Evolutionary conservation across 208 protist genomes (phyloP), one percentile per base, ranked within the genome.

Genomic region (Balamuthia mandrillaris): DNA sequence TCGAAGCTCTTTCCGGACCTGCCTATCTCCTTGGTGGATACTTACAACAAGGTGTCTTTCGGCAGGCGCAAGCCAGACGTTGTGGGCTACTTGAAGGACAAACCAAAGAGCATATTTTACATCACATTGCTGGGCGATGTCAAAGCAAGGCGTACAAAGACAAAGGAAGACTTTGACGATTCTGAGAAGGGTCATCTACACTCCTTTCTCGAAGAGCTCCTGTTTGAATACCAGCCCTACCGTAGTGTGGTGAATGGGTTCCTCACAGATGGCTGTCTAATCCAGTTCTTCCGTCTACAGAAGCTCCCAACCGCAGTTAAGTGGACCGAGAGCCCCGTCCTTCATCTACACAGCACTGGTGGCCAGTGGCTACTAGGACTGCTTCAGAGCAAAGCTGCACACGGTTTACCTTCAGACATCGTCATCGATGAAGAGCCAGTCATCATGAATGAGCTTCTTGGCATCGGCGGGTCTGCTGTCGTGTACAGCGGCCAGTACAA

Each of bases 151-250:
- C 63, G 63, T 2, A 21, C 12, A 31, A 4, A 16, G 31, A 45
- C 41, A 21, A 49, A 72, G n/a, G 63, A 49, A 0, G 18, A 12
- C 63, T 72, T 72, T 18, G 63, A 72, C 63, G 63, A 21, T 29
- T 72, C 7, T 31, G 56, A 65, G 39, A 72, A 49, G 63, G 63
- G 63, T 41, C 63, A 72, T 49, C 37, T 72, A 24, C 24, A 49
- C 0, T 72, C 63, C 63, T 72, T 72, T 41, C 63, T 72, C 35
- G 63, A 72, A 16, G 37, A 72, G 0, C 63, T 72, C 0, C 35
- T 72, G 35, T 33, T 65, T 10, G 63, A 72, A 16, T 72, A 39
- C 63, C 63, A 72, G 63, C 63, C 63, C 37, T 72, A 72, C 63
- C 63, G 63, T 21, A 21, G 10, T 1, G 21, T 14, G 2, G 63